Base-by-base conservation (phyloP, 352 stramenopile species). In the Globisporangium alternatum region DNA sequence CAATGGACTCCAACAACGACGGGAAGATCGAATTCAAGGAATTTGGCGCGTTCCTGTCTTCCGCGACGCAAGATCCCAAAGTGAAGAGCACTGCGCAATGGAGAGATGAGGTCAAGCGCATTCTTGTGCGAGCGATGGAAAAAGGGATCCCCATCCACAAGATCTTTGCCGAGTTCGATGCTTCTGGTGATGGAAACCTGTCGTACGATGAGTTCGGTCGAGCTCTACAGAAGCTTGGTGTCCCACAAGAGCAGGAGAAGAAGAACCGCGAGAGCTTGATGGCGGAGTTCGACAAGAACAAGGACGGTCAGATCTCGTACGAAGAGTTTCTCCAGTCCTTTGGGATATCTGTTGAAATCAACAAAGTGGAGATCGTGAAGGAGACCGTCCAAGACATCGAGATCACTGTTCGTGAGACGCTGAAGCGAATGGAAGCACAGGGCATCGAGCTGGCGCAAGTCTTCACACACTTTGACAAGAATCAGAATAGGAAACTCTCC, bases 291-390 rank as follows among this genome's bases (percentile, higher is more conserved):
- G 84, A 96, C 43, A 65, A 63, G 41, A 71, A 94, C 53, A 67
- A 72, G 19, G 75, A 94, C 51, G 85, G 82, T 0, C 70, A 58
- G 2, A 82, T 97, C 21, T 91, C 88, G 10, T 90, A 96, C 61
- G 60, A 71, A 1, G 90, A 97, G 53, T 96, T 97, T 53, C 69
- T 93, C 9, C 56, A 71, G 28, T 81, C 75, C 2, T 54, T 93
- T n/a, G 76, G 76, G 2, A 75, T 89, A 15, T 70, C 72, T 1
- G 6, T 85, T 7, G 67, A 81, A 58, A 48, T 71, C 28, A 85
- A 85, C 64, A 77, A 78, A 51, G 54, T 69, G 15, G 78, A 90
- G 39, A 69, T 80, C 17, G 58, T 89, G 1, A 45, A 74, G 10
- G 64, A 71, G 30, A 87, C 67, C 0, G 62, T 72, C 1, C 69